These are phyloP conservation scores for Wallacemonas rigidus DNA, from an alignment of 208 protist genomes.

Conservation along the genomic window DNA sequence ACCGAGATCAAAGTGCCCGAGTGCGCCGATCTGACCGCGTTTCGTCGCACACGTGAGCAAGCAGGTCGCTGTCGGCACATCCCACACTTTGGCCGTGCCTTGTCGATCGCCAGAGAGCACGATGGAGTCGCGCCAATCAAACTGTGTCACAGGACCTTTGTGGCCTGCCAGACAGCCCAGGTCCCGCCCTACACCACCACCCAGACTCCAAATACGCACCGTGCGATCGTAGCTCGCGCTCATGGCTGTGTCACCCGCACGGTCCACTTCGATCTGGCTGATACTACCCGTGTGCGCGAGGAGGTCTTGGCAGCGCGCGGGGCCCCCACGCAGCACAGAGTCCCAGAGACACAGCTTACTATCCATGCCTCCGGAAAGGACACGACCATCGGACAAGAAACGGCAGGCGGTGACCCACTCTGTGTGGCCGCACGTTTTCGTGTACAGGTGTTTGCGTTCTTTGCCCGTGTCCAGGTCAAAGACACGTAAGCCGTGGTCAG, in stretches of 20 bases:
- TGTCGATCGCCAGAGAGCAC: slow-evolving; percentile 82
- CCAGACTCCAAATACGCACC: slow-evolving; percentile 75
- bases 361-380: slow-evolving; percentile 90
- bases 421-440: slow-evolving; percentile 74
- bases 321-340: slow-evolving; percentile 29
- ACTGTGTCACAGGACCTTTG: slow-evolving; percentile 77
- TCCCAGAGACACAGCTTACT: slow-evolving; percentile 91
- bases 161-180: slow-evolving; percentile 71
- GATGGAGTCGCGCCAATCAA: slow-evolving; percentile 61
- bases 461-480: slow-evolving; percentile 66
- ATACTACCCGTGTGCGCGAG: slow-evolving; percentile 83
- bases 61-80: slow-evolving; percentile 60
- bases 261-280: slow-evolving; percentile 75
- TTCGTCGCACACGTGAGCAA: slow-evolving; percentile 52
- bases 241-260: slow-evolving; percentile 29
- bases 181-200: slow-evolving; percentile 33
- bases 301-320: slow-evolving; percentile 74
- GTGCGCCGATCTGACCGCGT: slow-evolving; percentile 67
- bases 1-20: slow-evolving; percentile 45
- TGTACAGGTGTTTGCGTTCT: slow-evolving; percentile 73
- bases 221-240: slow-evolving; percentile 88
- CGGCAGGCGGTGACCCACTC: slow-evolving; percentile 90
- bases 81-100: slow-evolving; percentile 77
- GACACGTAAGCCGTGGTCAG: slow-evolving; percentile 86
- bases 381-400: slow-evolving; percentile 61